Evolutionary conservation across 2,329 filamentous ascomycete genomes (phyloP).

Genomic region (Cryphonectria parasitica): DNA sequence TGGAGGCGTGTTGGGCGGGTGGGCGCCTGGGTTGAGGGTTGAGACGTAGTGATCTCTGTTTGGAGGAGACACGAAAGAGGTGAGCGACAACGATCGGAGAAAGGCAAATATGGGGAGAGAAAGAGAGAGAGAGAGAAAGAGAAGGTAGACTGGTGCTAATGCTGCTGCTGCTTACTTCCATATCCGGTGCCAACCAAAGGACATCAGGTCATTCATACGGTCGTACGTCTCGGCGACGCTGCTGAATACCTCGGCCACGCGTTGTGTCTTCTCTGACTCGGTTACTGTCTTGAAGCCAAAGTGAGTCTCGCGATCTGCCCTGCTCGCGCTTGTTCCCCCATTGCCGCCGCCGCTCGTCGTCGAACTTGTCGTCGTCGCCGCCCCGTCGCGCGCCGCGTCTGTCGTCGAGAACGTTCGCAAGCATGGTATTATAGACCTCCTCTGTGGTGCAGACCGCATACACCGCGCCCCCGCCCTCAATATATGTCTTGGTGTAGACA

Average conservation of each 20-base stretch:
- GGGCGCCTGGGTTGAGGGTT: constrained; percentile 80
- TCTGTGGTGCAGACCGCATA: constrained; percentile 9
- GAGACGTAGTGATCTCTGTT: constrained; percentile 85
- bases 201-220: constrained; percentile 99
- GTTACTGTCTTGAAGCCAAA: constrained; percentile 89
- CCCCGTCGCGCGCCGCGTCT: constrained; percentile 3
- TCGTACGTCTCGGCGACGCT: constrained; percentile 95
- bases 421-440: constrained; percentile 9
- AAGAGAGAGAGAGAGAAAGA: constrained; percentile 8
- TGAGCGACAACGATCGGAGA: constrained; percentile 14
- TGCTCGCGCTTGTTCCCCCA: constrained; percentile 22
- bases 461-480: constrained; percentile 22
- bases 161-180: constrained; percentile 70
- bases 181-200: constrained; percentile 90
- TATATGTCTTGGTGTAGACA: constrained; percentile 20
- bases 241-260: constrained; percentile 88
- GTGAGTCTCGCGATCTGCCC: constrained; percentile 70
- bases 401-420: constrained; percentile 24
- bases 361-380: background rate
- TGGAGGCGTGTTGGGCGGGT: constrained; percentile 47
- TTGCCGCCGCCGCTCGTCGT: background rate
- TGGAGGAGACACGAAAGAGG: background rate
- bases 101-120: background rate
- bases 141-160: background rate
- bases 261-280: constrained; percentile 72